Evolutionary conservation across 2,329 filamentous ascomycete genomes (phyloP).

Genomic region (Cladorrhinum sp.): DNA sequence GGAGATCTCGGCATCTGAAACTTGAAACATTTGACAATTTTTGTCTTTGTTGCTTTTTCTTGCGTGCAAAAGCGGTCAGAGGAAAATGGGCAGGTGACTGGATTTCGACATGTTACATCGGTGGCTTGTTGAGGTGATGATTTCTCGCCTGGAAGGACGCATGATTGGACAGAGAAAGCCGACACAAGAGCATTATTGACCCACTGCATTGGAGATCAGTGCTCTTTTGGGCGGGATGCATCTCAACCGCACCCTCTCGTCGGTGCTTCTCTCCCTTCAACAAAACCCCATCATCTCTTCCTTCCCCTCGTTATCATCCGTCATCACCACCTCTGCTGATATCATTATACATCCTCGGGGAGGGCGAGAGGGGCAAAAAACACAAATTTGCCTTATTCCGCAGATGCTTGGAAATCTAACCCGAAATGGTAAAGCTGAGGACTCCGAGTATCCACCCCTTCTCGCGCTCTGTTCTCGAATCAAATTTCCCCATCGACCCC

Average conservation of each 20-base stretch:
- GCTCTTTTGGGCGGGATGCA: not conserved
- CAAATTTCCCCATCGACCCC: conserved; percentile 1
- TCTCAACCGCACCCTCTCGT: not conserved
- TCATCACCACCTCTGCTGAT: not conserved
- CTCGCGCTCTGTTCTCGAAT: not conserved
- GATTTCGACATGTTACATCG: not conserved
- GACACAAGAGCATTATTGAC: not conserved
- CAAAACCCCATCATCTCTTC: not conserved
- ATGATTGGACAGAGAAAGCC: not conserved
- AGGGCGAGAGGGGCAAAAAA: too few relatives aligned
- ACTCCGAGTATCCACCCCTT: not conserved
- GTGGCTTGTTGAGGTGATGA: not conserved
- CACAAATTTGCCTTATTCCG: not conserved
- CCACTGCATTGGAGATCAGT: not conserved
- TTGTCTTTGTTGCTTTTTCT: too few relatives aligned
- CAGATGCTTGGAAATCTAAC: not conserved
- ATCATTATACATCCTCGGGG: not conserved
- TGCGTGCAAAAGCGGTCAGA: too few relatives aligned
- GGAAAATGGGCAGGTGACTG: not conserved
- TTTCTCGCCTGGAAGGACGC: not conserved
- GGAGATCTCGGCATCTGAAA: not conserved
- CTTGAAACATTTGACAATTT: not conserved
- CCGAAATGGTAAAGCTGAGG: not conserved
- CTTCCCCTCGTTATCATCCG: not conserved
- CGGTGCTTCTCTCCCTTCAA: not conserved